A percentile compares a stretch with the other conserved stretches of the same genome.
These are phyloP conservation scores for Bipolaris victoriae DNA, from an alignment of 2,329 filamentous ascomycete genomes.

Conservation along the genomic window DNA sequence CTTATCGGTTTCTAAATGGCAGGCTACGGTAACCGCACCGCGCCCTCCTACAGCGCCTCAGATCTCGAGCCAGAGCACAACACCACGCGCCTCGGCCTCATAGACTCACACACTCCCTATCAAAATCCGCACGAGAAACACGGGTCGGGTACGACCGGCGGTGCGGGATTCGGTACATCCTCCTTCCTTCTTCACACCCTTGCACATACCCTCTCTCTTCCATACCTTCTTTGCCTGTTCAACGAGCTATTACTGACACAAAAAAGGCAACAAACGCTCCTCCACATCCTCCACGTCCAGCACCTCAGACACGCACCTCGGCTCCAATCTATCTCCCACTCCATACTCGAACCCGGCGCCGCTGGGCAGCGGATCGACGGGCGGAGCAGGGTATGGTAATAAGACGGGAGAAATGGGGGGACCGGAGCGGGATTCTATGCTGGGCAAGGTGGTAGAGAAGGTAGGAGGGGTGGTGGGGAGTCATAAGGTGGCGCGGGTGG, in stretches of 20 bases:
- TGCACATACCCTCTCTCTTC: not conserved
- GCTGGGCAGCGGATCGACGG: conserved; percentile 42
- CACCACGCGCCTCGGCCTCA: conserved; percentile 37
- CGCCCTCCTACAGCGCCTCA: conserved; percentile 24
- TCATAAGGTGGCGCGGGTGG: conserved; percentile 57
- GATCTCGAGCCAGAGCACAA: conserved; percentile 29
- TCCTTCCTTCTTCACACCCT: not conserved
- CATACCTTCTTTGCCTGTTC: too few relatives aligned
- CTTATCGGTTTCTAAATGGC: conserved; percentile 26
- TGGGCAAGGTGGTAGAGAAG: conserved; percentile 67
- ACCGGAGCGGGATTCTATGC: conserved; percentile 51
- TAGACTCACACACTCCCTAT: conserved; percentile 36
- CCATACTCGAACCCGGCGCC: conserved; percentile 33
- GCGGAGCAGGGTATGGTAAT: conserved; percentile 49
- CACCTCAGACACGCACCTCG: conserved; percentile 23
- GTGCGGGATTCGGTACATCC: conserved; percentile 39
- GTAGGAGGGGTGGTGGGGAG: conserved; percentile 59
- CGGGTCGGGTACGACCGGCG: conserved; percentile 42
- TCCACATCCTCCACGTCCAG: conserved; percentile 9
- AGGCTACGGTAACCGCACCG: conserved; percentile 48
- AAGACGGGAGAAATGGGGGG: conserved; percentile 42
- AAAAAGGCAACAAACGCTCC: conserved; percentile 47
- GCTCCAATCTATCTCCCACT: conserved; percentile 25
- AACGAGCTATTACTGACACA: not conserved
- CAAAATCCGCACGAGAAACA: conserved; percentile 36